Conservation (phyloP, 176 grass and related monocot genomes). For the Cymbopogon citratus region DNA sequence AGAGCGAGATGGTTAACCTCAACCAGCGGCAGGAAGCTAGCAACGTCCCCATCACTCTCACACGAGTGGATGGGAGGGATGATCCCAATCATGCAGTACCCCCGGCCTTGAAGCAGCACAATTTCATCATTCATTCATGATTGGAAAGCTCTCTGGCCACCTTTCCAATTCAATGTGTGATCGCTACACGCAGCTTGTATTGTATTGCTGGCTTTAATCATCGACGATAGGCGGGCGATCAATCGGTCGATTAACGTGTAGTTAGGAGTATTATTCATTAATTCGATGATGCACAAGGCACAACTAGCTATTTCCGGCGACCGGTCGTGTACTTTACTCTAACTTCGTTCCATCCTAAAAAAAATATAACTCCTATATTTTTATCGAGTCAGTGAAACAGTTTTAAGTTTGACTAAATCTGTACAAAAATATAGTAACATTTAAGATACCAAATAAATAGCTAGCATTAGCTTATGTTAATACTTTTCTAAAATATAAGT, state of each 20-base stretch:
- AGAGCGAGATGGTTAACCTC: too few species aligned
- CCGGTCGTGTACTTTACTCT: too few species aligned
- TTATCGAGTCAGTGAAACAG: too few species aligned
- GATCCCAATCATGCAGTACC: neutral
- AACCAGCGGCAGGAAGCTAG: too few species aligned
- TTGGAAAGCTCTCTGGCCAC: neutral
- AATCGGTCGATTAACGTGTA: neutral
- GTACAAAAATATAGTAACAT: too few species aligned
- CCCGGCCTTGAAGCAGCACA: neutral
- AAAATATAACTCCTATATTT: too few species aligned
- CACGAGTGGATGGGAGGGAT: neutral
- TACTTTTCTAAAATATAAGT: too few species aligned
- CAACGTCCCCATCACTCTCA: neutral
- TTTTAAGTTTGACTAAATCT: too few species aligned
- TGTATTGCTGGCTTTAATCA: neutral
- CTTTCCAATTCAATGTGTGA: neutral
- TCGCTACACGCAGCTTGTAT: neutral
- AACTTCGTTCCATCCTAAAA: too few species aligned
- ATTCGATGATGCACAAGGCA: neutral
- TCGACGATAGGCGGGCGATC: too few species aligned
- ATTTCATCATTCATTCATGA: neutral
- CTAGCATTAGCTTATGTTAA: too few species aligned
- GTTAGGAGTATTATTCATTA: neutral
- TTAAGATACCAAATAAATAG: too few species aligned
- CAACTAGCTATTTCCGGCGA: neutral